Evolutionary conservation across 345 rosid species (phyloP), one percentile per base, ranked within the genome.

Genomic region (Cardiospermum halicacabum): DNA sequence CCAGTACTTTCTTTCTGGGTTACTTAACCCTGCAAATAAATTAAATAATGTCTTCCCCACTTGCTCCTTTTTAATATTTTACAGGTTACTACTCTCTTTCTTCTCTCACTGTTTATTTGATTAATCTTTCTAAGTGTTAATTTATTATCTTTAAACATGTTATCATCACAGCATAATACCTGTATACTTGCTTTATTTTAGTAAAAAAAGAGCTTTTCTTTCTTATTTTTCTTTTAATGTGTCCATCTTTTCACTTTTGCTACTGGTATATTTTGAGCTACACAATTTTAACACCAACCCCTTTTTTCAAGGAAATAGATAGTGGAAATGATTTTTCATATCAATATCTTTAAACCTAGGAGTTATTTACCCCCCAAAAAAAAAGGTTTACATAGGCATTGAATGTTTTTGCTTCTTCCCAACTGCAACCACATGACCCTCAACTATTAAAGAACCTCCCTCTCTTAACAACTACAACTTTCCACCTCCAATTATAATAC

Each of bases 391-490:
- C 58, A 65, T 75, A 71, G 60, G 55, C 58, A 66, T 74, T 63
- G 77, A 47, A 60, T 65, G 74, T 78, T 66, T 77, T 74, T 68
- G 65, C 57, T 78, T 65, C 76, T 68, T 66, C 70, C 65, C 76
- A 79, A 80, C 76, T 79, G 78, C 80, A 71, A 47, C 74, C 80
- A 74, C 82, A 67, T 78, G 75, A 68, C 42, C 21, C 47, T 66
- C 2, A 60, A 15, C 31, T 47, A 60, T 66, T 53, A 11, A 63
- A 69, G 72, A 45, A 24, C 62, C 48, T n/a, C n/a, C n/a, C n/a
- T n/a, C n/a, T n/a, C n/a, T n/a, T 55, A 54, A 36, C 65, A 56
- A 65, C 71, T 48, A 69, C 36, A 66, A n/a, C n/a, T n/a, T n/a
- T n/a, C 64, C 71, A 70, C 61, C 67, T 58, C 71, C 61, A 67